These are phyloP conservation scores for Aspergillus udagawae DNA, from an alignment of 2,329 filamentous ascomycete genomes.

Conservation along the genomic window DNA sequence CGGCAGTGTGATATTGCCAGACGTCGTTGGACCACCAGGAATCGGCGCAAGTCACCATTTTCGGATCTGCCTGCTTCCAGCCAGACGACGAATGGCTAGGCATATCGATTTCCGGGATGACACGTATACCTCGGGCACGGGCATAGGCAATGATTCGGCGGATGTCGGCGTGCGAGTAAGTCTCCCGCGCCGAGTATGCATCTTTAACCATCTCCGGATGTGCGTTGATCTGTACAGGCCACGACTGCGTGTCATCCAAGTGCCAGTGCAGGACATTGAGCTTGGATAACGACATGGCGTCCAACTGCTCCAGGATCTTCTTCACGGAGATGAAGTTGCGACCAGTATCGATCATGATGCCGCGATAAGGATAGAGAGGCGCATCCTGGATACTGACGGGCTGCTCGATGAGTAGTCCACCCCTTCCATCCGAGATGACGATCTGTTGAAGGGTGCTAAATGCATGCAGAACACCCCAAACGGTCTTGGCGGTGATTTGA, in stretches of 20 bases:
- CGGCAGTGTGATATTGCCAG: conserved; percentile 52
- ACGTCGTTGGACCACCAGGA: conserved; percentile 60
- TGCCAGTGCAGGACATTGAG: conserved; percentile 58
- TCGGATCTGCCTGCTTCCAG: conserved; percentile 54
- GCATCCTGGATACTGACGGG: conserved; percentile 49
- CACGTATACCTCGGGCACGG: conserved; percentile 53
- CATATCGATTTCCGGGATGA: conserved; percentile 62
- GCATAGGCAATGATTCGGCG: conserved; percentile 48
- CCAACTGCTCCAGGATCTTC: conserved; percentile 53
- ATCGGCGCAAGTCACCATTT: conserved; percentile 54
- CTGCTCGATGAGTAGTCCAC: conserved; percentile 49
- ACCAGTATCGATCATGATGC: conserved; percentile 53
- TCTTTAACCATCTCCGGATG: conserved; percentile 53
- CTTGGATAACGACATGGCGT: conserved; percentile 54
- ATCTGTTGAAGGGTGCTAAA: conserved; percentile 57
- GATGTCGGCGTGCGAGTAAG: conserved; percentile 44
- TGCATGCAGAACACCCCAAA: conserved; percentile 54
- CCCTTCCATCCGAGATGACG: conserved; percentile 46
- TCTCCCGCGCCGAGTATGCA: conserved; percentile 50
- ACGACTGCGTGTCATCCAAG: conserved; percentile 53
- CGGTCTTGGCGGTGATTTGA: conserved; percentile 47
- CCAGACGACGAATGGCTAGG: conserved; percentile 55
- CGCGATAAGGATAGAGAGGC: conserved; percentile 52
- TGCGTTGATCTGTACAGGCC: conserved; percentile 48
- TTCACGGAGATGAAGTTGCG: conserved; percentile 51